These are phyloP conservation scores for Iberis amara DNA, from an alignment of 441 rosid species.

Conservation along the genomic window DNA sequence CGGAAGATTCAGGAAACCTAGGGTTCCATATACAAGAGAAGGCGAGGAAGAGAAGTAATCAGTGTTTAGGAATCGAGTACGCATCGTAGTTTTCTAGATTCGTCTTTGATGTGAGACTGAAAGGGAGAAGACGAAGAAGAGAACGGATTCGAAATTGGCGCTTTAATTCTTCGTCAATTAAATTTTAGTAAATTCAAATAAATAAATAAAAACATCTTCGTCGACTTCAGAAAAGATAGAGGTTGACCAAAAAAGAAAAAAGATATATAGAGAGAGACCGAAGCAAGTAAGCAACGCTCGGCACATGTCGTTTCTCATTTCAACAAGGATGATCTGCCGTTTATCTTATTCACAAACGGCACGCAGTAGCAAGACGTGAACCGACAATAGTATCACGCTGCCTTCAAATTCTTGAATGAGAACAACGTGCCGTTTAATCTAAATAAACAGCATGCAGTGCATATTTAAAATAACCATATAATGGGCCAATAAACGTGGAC, in stretches of 20 bases:
- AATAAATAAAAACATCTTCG: constrained; percentile 6
- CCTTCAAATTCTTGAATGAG: too few species aligned
- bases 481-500: neutral
- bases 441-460: too few species aligned
- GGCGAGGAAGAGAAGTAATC: constrained; percentile 49
- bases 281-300: neutral
- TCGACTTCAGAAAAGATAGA: neutral
- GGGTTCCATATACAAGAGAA: constrained; percentile 38
- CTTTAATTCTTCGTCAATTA: constrained; percentile 20
- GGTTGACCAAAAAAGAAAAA: neutral
- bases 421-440: too few species aligned
- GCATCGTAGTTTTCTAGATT: constrained; percentile 39
- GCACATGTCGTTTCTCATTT: constrained; percentile 1
- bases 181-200: constrained; percentile 1
- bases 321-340: neutral
- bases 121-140: constrained; percentile 6
- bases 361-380: neutral
- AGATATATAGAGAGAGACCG: too few species aligned
- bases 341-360: neutral
- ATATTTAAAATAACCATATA: too few species aligned
- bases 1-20: constrained; percentile 60
- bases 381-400: too few species aligned
- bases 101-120: neutral
- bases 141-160: constrained; percentile 35
- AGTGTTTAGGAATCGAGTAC: constrained; percentile 62